Percentiles rank a stretch among this genome's conserved stretches.
Conservation (phyloP, 352 stramenopile species). For the Albugo candida region DNA sequence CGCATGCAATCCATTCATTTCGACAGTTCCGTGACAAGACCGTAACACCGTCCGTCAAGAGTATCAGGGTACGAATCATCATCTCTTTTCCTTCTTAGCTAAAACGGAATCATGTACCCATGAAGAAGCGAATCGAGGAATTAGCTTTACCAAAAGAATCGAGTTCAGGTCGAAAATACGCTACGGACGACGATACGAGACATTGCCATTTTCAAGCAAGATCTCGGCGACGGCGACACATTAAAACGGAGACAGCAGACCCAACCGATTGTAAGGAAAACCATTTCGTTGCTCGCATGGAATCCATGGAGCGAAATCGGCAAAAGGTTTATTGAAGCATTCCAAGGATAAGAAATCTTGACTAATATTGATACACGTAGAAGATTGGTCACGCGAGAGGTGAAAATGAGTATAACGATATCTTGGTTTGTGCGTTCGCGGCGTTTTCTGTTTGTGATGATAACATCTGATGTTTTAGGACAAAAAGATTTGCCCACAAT, state of each 20-base stretch:
- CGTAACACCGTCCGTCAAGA: too few relatives aligned
- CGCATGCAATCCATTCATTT: neutral
- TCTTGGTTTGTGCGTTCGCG: conserved; percentile 16
- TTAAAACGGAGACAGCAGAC: conserved; percentile 7
- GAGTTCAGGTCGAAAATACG: conserved; percentile 24
- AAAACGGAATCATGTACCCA: too few relatives aligned
- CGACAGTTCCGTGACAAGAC: too few relatives aligned
- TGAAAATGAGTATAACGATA: conserved; percentile 54
- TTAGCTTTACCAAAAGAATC: conserved; percentile 30
- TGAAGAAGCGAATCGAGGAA: conserved; percentile 40
- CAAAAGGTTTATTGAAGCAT: conserved; percentile 25
- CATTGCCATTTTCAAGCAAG: conserved; percentile 48
- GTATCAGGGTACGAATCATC: neutral
- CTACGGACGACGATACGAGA: conserved; percentile 44
- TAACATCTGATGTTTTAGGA: conserved; percentile 15
- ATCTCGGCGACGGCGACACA: conserved; percentile 10
- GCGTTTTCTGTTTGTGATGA: neutral
- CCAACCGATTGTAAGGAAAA: conserved; percentile 17
- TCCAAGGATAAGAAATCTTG: neutral
- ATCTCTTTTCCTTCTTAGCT: neutral
- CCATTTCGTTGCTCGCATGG: conserved; percentile 57
- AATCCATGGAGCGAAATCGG: conserved; percentile 52
- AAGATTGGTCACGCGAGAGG: conserved; percentile 49
- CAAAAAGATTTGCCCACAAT: conserved; percentile 64
- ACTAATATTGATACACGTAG: conserved; percentile 9